Evolutionary conservation across 371 early-diverging fungal species (phyloP), one percentile per base, ranked within the genome.

Genomic region (Thermomucor indicae-seudaticae): DNA sequence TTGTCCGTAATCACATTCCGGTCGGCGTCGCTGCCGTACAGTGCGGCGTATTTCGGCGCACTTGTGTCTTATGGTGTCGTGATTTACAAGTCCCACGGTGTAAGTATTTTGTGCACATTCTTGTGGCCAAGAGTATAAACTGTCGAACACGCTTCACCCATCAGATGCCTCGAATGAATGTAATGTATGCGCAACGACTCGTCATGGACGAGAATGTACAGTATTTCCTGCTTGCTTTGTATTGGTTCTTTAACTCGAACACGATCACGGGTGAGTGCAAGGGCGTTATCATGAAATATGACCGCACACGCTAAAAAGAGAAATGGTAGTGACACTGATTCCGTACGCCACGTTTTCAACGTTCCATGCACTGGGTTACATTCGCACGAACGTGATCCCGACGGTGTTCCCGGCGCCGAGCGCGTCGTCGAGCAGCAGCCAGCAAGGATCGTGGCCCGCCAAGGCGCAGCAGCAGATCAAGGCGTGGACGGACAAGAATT

Each of bases 181-280:
- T 67, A 28, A 75, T 57, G 44, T 90, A 84, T 70, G 59, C 81
- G 43, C 85, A 86, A 50, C 75, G 81, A 40, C 55, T 92, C 39
- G 63, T 90, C 22, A 77, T 80, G 57, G 93, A 95, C 62, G 95
- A 95, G 65, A 93, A 93, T 65, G 80, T 87, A 16, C 91, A 92
- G 65, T 95, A 95, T 54, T 61, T 91, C 16, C 48, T 91, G 34
- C 77, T 93, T 58, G 90, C 93, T 4, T 48, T 89, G 43, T 80
- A 84, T 56, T 95, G 93, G 92, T 78, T 78, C 55, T 62, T 78
- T 28, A n/a, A n/a, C n/a, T 75, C 80, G 19, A 74, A 70, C 32
- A 90, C 95, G 17, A 75, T 92, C 29, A 52, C 79, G 43, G 86
- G 91, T 90, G 73, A 58, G 64, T 43, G 22, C 43, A 4, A 39